These are phyloP conservation scores for Cladosporium sp. DNA, from an alignment of 2,329 filamentous ascomycete species.

Conservation along the genomic window DNA sequence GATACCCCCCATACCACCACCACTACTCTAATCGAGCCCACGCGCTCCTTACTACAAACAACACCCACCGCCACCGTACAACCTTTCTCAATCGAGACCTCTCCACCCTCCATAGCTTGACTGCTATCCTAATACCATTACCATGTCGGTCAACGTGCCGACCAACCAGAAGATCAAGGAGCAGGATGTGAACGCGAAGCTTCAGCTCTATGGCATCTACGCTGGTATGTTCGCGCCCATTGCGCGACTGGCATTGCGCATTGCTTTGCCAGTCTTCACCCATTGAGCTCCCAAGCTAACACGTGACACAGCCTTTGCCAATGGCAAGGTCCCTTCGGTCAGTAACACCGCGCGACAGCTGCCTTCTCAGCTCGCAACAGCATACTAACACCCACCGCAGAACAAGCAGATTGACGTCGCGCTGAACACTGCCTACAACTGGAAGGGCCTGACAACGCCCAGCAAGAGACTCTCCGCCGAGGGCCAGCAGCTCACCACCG, in stretches of 20 bases:
- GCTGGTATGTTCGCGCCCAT: slow-evolving; percentile 45
- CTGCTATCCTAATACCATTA: background rate
- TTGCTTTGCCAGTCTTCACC: background rate
- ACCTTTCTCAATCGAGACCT: background rate
- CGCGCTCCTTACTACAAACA: background rate
- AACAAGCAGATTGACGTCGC: slow-evolving; percentile 96
- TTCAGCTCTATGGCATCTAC: slow-evolving; percentile 90
- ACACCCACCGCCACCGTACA: background rate
- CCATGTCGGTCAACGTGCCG: slow-evolving; percentile 62
- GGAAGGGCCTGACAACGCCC: slow-evolving; percentile 63
- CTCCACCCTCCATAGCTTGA: background rate
- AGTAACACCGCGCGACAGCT: slow-evolving; percentile 29
- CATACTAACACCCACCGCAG: slow-evolving; percentile 38
- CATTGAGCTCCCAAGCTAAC: background rate
- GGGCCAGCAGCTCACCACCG: slow-evolving; percentile 70
- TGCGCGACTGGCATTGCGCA: background rate
- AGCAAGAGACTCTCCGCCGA: slow-evolving; percentile 75
- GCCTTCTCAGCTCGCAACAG: background rate
- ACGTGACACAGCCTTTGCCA: slow-evolving; percentile 63
- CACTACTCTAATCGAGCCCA: slow-evolving; percentile 2
- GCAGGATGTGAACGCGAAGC: slow-evolving; percentile 82
- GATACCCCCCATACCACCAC: background rate
- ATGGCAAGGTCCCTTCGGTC: slow-evolving; percentile 87
- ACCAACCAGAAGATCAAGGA: slow-evolving; percentile 72
- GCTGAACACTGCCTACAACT: slow-evolving; percentile 78